A percentile compares a stretch with the other conserved stretches of the same genome.
phyloP scores from a whole-genome alignment of 2,329 filamentous ascomycete genomes.

The Cercospora canescens region DNA sequence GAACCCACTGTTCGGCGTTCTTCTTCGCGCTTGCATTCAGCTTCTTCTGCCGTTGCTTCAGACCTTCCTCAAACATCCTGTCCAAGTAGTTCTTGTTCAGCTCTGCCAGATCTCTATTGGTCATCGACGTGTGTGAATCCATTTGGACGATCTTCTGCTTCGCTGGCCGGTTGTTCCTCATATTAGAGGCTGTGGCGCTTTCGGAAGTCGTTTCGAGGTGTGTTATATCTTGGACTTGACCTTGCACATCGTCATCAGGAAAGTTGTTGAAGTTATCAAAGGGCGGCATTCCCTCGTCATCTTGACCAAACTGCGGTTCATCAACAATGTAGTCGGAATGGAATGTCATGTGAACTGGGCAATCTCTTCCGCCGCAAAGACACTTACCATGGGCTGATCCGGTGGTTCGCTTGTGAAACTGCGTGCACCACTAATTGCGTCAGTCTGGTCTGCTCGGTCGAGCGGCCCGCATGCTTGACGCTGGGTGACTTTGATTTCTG shows the following conservation, averaged over 20 bases:
- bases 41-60: constrained; percentile 27
- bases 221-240: constrained; percentile 29
- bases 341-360: neutral
- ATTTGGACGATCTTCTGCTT: constrained; percentile 40
- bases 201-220: constrained; percentile 37
- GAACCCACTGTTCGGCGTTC: constrained; percentile 63
- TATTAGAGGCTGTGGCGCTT: constrained; percentile 41
- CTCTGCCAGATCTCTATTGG: constrained; percentile 56
- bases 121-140: constrained; percentile 55
- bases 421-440: constrained; percentile 31
- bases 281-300: constrained; percentile 34
- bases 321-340: neutral
- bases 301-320: constrained; percentile 5
- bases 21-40: constrained; percentile 55
- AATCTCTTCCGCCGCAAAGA: neutral
- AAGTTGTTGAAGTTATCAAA: constrained; percentile 1
- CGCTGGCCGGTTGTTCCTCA: constrained; percentile 38
- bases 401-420: neutral
- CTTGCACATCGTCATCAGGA: neutral
- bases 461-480: constrained; percentile 15
- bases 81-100: constrained; percentile 60
- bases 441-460: constrained; percentile 12
- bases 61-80: constrained; percentile 56
- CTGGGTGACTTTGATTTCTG: constrained; percentile 11
- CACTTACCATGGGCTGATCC: constrained; percentile 15